These are phyloP conservation scores for Diversispora eburnea DNA, from an alignment of 192 early-diverging fungal genomes.

Conservation along the genomic window DNA sequence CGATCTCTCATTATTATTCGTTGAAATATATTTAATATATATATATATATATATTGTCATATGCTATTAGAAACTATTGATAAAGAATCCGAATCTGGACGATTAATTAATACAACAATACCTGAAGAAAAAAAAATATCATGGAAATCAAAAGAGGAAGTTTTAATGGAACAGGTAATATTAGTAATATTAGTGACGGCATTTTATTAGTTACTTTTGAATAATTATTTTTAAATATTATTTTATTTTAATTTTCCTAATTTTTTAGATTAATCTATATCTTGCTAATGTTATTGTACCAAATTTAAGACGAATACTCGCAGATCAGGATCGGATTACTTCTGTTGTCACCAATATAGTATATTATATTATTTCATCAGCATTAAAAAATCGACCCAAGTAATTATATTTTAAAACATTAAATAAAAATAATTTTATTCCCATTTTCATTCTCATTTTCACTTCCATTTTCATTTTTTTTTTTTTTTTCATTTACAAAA, in stretches of 20 bases:
- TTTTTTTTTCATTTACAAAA: background rate
- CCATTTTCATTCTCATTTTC: no score
- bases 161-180: conserved; percentile 58
- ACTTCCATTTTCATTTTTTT: no score
- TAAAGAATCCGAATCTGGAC: conserved; percentile 4
- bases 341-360: conserved; percentile 65
- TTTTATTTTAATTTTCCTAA: background rate
- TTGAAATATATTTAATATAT: no score
- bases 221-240: background rate
- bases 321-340: conserved; percentile 71
- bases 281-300: conserved; percentile 59
- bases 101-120: background rate
- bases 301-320: conserved; percentile 60
- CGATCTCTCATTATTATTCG: no score
- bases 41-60: background rate
- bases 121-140: conserved; percentile 35
- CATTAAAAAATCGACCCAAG: conserved; percentile 56
- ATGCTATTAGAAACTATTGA: background rate
- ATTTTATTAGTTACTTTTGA: conserved; percentile 16
- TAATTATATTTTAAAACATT: conserved; percentile 8
- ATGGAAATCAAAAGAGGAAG: conserved; percentile 62
- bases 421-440: background rate
- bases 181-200: conserved; percentile 38
- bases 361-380: conserved; percentile 76
- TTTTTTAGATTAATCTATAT: conserved; percentile 40